Evolutionary conservation across 371 early-diverging fungal species (phyloP).

Genomic region (Synchytrium microbalum): DNA sequence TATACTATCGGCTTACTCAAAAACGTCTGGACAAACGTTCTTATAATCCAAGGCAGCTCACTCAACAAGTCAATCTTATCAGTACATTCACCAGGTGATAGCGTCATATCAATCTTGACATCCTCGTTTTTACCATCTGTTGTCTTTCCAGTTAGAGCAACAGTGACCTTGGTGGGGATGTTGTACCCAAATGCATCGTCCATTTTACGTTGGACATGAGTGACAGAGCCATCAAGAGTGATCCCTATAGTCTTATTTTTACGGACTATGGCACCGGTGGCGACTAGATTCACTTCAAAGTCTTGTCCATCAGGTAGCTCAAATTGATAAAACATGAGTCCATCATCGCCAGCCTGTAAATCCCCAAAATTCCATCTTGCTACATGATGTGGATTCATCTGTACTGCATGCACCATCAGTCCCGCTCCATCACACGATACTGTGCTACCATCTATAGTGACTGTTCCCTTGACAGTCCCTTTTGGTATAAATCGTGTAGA

Average conservation of each 20-base stretch:
- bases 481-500: slow-evolving; percentile 66
- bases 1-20: slow-evolving; percentile 90
- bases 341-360: slow-evolving; percentile 50
- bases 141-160: slow-evolving; percentile 61
- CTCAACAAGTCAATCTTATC: slow-evolving; percentile 74
- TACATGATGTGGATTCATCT: slow-evolving; percentile 70
- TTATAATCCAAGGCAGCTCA: slow-evolving; percentile 80
- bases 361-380: slow-evolving; percentile 78
- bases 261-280: slow-evolving; percentile 67
- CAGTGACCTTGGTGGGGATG: slow-evolving; percentile 55
- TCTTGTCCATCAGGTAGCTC: slow-evolving; percentile 70
- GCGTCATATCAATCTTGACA: slow-evolving; percentile 52
- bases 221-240: slow-evolving; percentile 60
- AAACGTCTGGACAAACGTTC: slow-evolving; percentile 82
- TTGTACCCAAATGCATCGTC: slow-evolving; percentile 60
- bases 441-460: slow-evolving; percentile 59
- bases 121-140: slow-evolving; percentile 48
- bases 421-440: slow-evolving; percentile 58
- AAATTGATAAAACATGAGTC: slow-evolving; percentile 57
- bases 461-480: slow-evolving; percentile 60
- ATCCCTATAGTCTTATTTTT: slow-evolving; percentile 61
- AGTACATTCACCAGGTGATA: slow-evolving; percentile 19
- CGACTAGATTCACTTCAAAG: slow-evolving; percentile 46
- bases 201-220: slow-evolving; percentile 33
- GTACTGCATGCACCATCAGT: slow-evolving; percentile 74